phyloP scores from a whole-genome alignment of 257 asterid genomes.

The Capsicum pubescens region DNA sequence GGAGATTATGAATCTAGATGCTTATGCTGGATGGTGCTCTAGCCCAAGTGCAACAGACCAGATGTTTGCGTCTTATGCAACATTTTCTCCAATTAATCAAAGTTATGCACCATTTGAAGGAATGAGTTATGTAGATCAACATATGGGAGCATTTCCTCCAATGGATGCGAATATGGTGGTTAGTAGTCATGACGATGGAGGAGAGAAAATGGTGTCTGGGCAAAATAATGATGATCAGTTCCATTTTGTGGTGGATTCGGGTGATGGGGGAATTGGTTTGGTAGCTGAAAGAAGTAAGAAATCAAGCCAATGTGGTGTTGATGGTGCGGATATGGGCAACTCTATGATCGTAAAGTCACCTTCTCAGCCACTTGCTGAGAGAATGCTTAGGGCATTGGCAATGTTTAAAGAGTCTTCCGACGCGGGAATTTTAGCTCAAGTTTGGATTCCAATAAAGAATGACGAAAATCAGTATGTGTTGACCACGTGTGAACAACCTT shows the following conservation, averaged over 20 bases:
- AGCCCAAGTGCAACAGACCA: slow-evolving; percentile 65
- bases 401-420: slow-evolving; percentile 74
- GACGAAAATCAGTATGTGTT: slow-evolving; percentile 56
- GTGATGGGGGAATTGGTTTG: slow-evolving; percentile 41
- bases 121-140: slow-evolving; percentile 51
- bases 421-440: slow-evolving; percentile 82
- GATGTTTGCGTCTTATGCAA: slow-evolving; percentile 55
- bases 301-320: slow-evolving; percentile 28
- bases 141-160: slow-evolving; percentile 39
- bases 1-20: slow-evolving; percentile 67
- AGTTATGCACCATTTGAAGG: slow-evolving; percentile 56
- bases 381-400: slow-evolving; percentile 73
- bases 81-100: slow-evolving; percentile 47
- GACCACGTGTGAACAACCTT: slow-evolving; percentile 90
- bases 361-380: slow-evolving; percentile 56
- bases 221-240: slow-evolving; percentile 41
- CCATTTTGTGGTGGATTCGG: slow-evolving; percentile 36
- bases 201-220: slow-evolving; percentile 47
- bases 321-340: slow-evolving; percentile 35
- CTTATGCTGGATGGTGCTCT: slow-evolving; percentile 69
- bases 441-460: slow-evolving; percentile 78
- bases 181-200: slow-evolving; percentile 14
- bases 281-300: slow-evolving; percentile 20
- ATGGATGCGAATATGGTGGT: neutral
- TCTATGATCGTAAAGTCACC: slow-evolving; percentile 56